Base-by-base conservation (phyloP, 2,329 filamentous ascomycete species). In the Xylaria sp. region DNA sequence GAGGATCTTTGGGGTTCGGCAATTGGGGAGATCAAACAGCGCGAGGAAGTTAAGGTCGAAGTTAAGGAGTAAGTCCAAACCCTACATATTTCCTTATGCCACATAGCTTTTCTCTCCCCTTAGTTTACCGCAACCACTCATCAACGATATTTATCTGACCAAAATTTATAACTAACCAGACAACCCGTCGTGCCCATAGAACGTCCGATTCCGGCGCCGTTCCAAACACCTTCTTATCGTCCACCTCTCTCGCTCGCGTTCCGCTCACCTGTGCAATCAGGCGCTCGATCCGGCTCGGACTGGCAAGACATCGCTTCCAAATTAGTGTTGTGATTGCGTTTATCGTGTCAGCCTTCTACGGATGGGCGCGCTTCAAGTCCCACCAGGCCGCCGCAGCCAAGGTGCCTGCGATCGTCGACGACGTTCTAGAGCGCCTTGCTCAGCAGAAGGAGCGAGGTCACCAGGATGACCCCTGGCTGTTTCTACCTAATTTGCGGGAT, bases 241-340 rank as follows among this genome's bases (percentile, higher is more conserved):
- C 92, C 84, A 92, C 88, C 86, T 97, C 93, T 86, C 92, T 97
- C 91, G 92, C 94, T 88, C 89, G 92, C 82, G 87, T 98, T 91
- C 89, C 94, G 84, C 86, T 98, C 91, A 80, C 84, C 84, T 98
- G 93, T 83, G 89, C 92, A 82, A 76, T 94, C 91, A 89, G 89
- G 81, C 87, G 92, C 85, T 92, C 90, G 82, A 82, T 94, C 89
- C 86, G 91, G 84, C 89, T 91, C 87, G 88, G 91, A 81, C 77
- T 96, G 92, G 93, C 91, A 88, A 87, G 91, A 91, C 87, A 96
- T 96, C 87, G 93, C 91, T 84, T 94, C 90, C 83, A 91, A 85
- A 89, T 94, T 96, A 86, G 89, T 86, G 80, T 88, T 86, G 73
- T 92, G 78, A 82, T 88, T 39, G 70, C 86, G 18, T 73, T 86